Evolutionary conservation across 352 stramenopile genomes (phyloP).

Genomic region (Pythium coloratum): DNA sequence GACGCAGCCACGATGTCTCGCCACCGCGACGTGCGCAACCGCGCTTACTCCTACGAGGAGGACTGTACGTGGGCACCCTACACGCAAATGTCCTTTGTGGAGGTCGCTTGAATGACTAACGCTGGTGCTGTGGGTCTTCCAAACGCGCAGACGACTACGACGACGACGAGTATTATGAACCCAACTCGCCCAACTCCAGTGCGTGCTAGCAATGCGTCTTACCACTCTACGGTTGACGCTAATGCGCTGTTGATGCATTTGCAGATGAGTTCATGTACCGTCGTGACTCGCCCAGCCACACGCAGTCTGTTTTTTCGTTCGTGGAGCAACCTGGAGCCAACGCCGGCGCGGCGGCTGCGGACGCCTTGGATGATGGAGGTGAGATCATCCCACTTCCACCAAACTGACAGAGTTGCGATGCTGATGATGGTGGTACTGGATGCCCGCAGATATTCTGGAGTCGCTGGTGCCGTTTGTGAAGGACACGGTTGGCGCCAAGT

Average conservation of each 20-base stretch:
- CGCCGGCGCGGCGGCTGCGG: constrained; percentile 1
- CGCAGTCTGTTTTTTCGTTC: constrained; percentile 81
- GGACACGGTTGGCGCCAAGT: constrained; percentile 47
- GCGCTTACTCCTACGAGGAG: constrained; percentile 88
- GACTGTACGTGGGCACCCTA: constrained; percentile 43
- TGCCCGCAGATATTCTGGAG: constrained; percentile 47
- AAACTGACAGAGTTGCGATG: background rate
- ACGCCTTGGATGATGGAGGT: constrained; percentile 43
- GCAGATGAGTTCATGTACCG: constrained; percentile 84
- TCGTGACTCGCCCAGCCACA: constrained; percentile 73
- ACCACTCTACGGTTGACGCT: background rate
- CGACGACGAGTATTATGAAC: constrained; percentile 63
- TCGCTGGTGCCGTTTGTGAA: constrained; percentile 59
- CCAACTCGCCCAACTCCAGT: constrained; percentile 66
- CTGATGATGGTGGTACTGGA: background rate
- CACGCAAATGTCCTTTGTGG: background rate
- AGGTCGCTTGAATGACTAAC: background rate
- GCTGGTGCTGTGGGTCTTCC: background rate
- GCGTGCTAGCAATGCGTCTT: constrained; percentile 12
- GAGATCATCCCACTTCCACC: background rate
- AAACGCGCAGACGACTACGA: constrained; percentile 63
- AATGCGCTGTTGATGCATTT: background rate
- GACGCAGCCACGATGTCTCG: constrained; percentile 54
- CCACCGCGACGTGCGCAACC: constrained; percentile 85
- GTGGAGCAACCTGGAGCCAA: constrained; percentile 46